Conservation (phyloP, 106 monocot species). For the Acanthochlamys bracteata region DNA sequence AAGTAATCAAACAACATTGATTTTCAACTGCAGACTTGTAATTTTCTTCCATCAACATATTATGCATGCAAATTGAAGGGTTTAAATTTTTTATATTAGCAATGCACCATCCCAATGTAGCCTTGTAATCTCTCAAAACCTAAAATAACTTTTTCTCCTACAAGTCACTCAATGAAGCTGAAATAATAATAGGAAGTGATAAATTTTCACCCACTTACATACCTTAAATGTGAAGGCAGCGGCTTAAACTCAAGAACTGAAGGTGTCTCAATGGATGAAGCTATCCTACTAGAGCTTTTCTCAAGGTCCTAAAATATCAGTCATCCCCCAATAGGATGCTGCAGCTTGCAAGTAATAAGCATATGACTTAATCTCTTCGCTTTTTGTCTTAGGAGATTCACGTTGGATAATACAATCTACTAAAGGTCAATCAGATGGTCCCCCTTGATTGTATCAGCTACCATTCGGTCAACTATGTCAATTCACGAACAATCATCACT, state of each 20-base stretch:
- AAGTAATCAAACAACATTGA: not conserved
- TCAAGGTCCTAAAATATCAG: not conserved
- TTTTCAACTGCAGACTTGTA: not conserved
- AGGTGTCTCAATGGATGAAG: not conserved
- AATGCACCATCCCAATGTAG: not conserved
- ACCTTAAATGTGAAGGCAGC: not conserved
- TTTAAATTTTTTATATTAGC: not conserved
- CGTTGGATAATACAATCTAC: no score
- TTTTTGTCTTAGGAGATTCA: no score
- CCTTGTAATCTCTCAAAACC: not conserved
- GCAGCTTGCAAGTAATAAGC: not conserved
- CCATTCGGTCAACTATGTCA: no score
- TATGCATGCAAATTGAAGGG: constrained; percentile 6
- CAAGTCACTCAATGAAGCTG: not conserved
- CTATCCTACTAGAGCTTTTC: not conserved
- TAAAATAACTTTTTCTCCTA: not conserved
- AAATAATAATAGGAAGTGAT: constrained; percentile 1
- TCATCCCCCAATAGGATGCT: not conserved
- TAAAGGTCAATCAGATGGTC: no score
- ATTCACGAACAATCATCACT: no score
- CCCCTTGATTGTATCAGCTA: no score
- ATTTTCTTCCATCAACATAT: not conserved
- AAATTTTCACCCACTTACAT: not conserved
- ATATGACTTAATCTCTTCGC: no score
- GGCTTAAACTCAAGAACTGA: not conserved